Percentiles rank a stretch among this genome's conserved stretches.
Conservation (phyloP, 306 rosid genomes). For the Quercus rubra region DNA sequence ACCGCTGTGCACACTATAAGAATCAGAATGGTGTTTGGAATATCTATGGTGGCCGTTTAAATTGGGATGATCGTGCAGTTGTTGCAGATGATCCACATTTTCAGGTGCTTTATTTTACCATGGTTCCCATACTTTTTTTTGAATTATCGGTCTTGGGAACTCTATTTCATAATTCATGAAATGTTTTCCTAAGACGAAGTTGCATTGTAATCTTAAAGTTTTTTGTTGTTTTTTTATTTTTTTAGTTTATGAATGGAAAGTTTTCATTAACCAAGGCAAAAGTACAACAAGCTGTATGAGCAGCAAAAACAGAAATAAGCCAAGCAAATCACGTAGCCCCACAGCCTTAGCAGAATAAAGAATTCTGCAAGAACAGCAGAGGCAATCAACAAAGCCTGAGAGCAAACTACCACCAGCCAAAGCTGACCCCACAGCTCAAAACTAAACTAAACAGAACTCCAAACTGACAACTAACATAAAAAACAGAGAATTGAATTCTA, state of each 20-base stretch:
- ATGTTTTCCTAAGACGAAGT: not conserved
- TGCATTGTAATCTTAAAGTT: not conserved
- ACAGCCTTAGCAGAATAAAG: too few species aligned
- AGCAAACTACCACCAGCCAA: too few species aligned
- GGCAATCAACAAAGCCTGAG: too few species aligned
- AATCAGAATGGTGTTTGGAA: conserved; percentile 97
- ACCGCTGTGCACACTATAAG: conserved; percentile 82
- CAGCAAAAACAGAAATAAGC: too few species aligned
- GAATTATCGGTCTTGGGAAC: not conserved
- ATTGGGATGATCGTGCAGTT: conserved; percentile 98
- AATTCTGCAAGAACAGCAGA: too few species aligned
- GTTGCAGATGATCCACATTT: conserved; percentile 98
- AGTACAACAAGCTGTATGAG: too few species aligned
- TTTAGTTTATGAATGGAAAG: not conserved
- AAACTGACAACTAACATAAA: too few species aligned
- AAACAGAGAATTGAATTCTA: too few species aligned
- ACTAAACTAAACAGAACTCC: too few species aligned
- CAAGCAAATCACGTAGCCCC: too few species aligned
- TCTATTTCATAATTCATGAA: not conserved
- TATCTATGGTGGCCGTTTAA: conserved; percentile 84
- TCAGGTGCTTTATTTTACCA: conserved; percentile 47
- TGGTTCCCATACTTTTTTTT: not conserved
- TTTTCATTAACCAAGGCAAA: too few species aligned
- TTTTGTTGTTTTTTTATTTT: not conserved
- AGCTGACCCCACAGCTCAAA: too few species aligned